These are phyloP conservation scores for Talaromyces sp. DNA, from an alignment of 2,329 filamentous ascomycete genomes.

Conservation along the genomic window DNA sequence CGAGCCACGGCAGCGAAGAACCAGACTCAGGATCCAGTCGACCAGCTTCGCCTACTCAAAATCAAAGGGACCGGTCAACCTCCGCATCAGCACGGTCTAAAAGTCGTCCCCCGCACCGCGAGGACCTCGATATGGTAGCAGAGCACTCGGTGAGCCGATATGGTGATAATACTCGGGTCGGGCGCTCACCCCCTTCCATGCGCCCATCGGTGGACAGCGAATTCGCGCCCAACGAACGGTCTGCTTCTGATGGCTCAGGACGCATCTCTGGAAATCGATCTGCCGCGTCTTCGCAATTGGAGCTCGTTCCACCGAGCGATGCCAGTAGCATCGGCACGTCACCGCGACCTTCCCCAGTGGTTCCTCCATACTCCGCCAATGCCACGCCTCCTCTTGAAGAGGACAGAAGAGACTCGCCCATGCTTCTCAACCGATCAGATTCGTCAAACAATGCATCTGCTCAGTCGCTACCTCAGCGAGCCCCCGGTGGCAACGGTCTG, in stretches of 20 bases:
- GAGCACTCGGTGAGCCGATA: constrained; percentile 41
- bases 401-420: constrained; percentile 41
- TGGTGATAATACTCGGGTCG: constrained; percentile 23
- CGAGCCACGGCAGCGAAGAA: constrained; percentile 29
- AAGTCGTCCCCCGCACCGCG: constrained; percentile 51
- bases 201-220: constrained; percentile 39
- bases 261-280: constrained; percentile 39
- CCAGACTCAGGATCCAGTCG: constrained; percentile 36
- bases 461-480: constrained; percentile 27
- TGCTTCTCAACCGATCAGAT: constrained; percentile 12
- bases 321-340: constrained; percentile 37
- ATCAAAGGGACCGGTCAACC: constrained; percentile 51
- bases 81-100: constrained; percentile 54
- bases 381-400: constrained; percentile 53
- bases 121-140: constrained; percentile 52
- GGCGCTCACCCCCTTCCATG: constrained; percentile 33
- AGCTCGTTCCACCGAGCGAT: constrained; percentile 26
- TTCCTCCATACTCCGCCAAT: constrained; percentile 48
- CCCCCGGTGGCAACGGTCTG: constrained; percentile 28
- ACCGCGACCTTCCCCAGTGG: constrained; percentile 44
- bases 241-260: constrained; percentile 38
- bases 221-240: constrained; percentile 31
- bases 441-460: neutral
- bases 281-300: constrained; percentile 34
- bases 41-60: constrained; percentile 36